These are phyloP conservation scores for Claviceps purpurea DNA, from an alignment of 2,329 filamentous ascomycete genomes.

Conservation along the genomic window DNA sequence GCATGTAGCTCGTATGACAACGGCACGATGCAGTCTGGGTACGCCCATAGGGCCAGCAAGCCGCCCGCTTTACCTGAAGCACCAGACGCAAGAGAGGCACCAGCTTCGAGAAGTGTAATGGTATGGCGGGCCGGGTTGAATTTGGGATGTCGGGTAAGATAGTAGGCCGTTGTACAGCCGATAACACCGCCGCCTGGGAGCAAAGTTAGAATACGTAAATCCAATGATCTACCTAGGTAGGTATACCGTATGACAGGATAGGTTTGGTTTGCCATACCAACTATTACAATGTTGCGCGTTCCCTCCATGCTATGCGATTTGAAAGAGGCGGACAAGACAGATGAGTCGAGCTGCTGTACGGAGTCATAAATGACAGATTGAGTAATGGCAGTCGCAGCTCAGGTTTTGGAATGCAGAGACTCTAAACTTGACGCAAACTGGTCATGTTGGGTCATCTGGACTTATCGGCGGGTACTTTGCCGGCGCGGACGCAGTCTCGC, in stretches of 20 bases:
- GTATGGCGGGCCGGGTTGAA: slow-evolving; percentile 63
- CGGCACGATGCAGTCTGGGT: slow-evolving; percentile 70
- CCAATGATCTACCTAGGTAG: neutral
- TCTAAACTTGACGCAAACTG: too few relatives aligned
- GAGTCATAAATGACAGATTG: too few relatives aligned
- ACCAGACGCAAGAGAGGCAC: slow-evolving; percentile 68
- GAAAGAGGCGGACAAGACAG: too few relatives aligned
- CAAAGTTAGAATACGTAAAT: neutral
- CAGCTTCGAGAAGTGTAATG: slow-evolving; percentile 79
- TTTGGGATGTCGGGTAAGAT: slow-evolving; percentile 69
- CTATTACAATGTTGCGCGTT: slow-evolving; percentile 35
- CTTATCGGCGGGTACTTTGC: too few relatives aligned
- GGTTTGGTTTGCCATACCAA: slow-evolving; percentile 24
- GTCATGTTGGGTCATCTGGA: too few relatives aligned
- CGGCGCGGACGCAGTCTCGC: too few relatives aligned
- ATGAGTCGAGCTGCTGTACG: too few relatives aligned
- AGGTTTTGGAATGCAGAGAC: too few relatives aligned
- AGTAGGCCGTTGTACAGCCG: slow-evolving; percentile 84
- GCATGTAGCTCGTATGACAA: slow-evolving; percentile 74
- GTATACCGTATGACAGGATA: neutral
- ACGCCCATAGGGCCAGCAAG: slow-evolving; percentile 81
- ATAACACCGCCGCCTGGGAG: slow-evolving; percentile 75
- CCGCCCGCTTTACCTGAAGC: slow-evolving; percentile 93
- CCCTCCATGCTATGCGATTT: slow-evolving; percentile 16
- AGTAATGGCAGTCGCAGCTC: too few relatives aligned